Evolutionary conservation across 1,284 basidiomycete species (phyloP).

Genomic region (Ganoderma sinense): DNA sequence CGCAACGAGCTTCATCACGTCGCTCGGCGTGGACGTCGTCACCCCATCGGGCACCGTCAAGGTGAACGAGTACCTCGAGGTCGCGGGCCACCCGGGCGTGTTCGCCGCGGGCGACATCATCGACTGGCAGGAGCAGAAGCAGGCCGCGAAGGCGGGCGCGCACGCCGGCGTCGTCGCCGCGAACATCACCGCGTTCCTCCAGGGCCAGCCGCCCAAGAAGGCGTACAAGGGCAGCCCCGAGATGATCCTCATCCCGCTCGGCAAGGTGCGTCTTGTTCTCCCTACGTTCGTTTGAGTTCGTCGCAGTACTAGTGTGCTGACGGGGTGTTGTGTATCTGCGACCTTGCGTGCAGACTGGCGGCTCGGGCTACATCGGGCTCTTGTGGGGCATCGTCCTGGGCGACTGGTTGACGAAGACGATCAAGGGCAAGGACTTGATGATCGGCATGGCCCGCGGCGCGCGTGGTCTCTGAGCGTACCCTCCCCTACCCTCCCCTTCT

Average conservation of each 20-base stretch:
- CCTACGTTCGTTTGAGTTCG: background rate
- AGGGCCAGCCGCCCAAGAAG: slow-evolving; percentile 43
- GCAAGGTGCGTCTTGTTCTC: slow-evolving; percentile 50
- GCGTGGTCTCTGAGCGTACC: slow-evolving; percentile 19
- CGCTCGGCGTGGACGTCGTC: slow-evolving; percentile 52
- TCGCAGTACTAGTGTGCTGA: slow-evolving; percentile 23
- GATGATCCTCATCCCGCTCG: slow-evolving; percentile 63
- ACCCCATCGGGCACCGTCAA: slow-evolving; percentile 52
- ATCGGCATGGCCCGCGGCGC: slow-evolving; percentile 26
- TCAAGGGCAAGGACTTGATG: slow-evolving; percentile 40
- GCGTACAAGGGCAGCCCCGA: slow-evolving; percentile 61
- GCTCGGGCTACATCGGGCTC: slow-evolving; percentile 52
- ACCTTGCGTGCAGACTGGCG: slow-evolving; percentile 50
- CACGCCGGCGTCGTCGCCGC: slow-evolving; percentile 53
- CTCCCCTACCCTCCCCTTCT: background rate
- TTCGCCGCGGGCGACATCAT: slow-evolving; percentile 69
- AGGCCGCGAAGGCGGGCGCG: slow-evolving; percentile 52
- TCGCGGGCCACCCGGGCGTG: slow-evolving; percentile 53
- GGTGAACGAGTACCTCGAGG: slow-evolving; percentile 60
- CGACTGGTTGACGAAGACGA: slow-evolving; percentile 33
- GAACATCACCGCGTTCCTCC: slow-evolving; percentile 57
- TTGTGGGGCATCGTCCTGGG: slow-evolving; percentile 53
- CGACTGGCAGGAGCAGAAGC: slow-evolving; percentile 67
- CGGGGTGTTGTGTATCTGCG: background rate
- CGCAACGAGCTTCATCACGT: slow-evolving; percentile 57